Base-by-base conservation (phyloP, 495 filamentous ascomycete species). In the Xylaria grammica region DNA sequence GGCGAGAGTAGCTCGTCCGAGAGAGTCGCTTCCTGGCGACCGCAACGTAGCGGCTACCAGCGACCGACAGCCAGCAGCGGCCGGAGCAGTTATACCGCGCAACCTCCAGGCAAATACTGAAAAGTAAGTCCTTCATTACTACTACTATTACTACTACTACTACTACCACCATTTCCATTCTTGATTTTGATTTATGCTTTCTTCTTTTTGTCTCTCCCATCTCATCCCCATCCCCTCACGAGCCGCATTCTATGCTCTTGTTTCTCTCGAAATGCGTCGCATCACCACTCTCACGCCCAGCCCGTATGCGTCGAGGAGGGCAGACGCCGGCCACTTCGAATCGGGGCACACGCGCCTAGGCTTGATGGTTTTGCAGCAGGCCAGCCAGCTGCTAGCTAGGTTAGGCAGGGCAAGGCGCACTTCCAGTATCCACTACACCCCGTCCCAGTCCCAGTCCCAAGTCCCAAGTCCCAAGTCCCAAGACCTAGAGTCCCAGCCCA, bases 21-120 rank as follows among this genome's bases (percentile, higher is more conserved):
- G 81, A 62, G 81, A 84, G 65, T 74, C 74, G 50, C 70, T 82
- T 30, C 79, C 80, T 45, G 76, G 70, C 59, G 79, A 82, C 63
- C 78, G 79, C 66, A 67, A 68, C 61, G 77, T 76, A 64, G 75
- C 78, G 19, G 75, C 76, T 46, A 72, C 78, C 46, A 76, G 75
- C 72, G 80, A 81, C 63, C 79, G 81, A 48, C 76, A 80, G 60
- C 70, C 69, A 61, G 75, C 77, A 50, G 65, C 78, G 26, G 69
- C 75, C 66, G 71, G 76, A 22, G 66, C 69, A 32, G 78, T 78
- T 19, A 55, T 74, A 65, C 76, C 79, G 74, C 79, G 81, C 68
- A 80, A 78, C 65, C 69, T 78, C 45, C 72, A 78, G 55, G 60
- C 74, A 19, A 78, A 69, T 54, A 72, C 65, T 46, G 81, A 83